Conservation (phyloP, 352 stramenopile species). For the Phytophthora europaea region DNA sequence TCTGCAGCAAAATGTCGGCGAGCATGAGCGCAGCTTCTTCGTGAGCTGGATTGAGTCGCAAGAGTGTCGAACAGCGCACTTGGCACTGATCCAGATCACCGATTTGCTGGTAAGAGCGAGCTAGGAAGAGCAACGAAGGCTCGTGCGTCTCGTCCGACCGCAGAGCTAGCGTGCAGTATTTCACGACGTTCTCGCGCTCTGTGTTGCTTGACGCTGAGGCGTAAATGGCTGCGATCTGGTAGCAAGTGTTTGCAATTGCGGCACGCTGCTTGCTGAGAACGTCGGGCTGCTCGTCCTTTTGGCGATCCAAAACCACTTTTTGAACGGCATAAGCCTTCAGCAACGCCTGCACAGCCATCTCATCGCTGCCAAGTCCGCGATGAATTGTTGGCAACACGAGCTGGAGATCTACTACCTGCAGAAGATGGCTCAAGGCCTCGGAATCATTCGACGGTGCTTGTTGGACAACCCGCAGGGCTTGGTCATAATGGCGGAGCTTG, state of each 20-base stretch:
- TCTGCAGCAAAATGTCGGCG: conserved; percentile 91
- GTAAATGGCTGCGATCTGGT: conserved; percentile 83
- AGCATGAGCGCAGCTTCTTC: conserved; percentile 93
- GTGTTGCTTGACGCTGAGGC: conserved; percentile 35
- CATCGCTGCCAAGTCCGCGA: conserved; percentile 67
- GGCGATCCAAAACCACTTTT: conserved; percentile 84
- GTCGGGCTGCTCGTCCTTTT: conserved; percentile 86
- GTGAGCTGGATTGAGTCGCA: conserved; percentile 83
- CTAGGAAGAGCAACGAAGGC: conserved; percentile 86
- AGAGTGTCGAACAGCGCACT: conserved; percentile 81
- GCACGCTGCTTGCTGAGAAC: conserved; percentile 78
- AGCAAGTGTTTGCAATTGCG: conserved; percentile 87
- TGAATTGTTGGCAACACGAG: conserved; percentile 87
- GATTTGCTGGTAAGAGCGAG: conserved; percentile 70
- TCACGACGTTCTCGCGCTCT: conserved; percentile 73
- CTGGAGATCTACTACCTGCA: conserved; percentile 79
- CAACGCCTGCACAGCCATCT: conserved; percentile 83
- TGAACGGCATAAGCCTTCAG: conserved; percentile 88
- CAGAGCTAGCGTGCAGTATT: conserved; percentile 84
- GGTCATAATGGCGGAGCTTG: conserved; percentile 88
- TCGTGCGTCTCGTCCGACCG: conserved; percentile 87
- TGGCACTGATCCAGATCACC: conserved; percentile 91
- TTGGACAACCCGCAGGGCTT: conserved; percentile 85
- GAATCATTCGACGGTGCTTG: conserved; percentile 72
- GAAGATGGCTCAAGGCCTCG: conserved; percentile 73